These are phyloP conservation scores for sorghum (Sorghum bicolor) DNA, from an alignment of 176 grass and related monocot genomes.

Conservation along the genomic window DNA sequence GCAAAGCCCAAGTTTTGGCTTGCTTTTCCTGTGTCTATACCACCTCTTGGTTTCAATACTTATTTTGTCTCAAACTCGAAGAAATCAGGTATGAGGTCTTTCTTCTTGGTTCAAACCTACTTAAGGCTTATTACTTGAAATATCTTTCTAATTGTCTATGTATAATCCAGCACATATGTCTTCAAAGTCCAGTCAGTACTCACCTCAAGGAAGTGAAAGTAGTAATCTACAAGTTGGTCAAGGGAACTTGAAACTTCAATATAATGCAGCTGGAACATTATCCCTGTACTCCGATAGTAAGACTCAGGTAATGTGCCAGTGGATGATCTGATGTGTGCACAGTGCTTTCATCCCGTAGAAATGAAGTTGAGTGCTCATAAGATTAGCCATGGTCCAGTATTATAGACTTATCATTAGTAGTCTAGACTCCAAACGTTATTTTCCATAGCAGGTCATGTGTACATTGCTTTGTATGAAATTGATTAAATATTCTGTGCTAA, in stretches of 20 bases:
- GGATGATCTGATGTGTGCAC: not conserved
- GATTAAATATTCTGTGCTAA: conserved; percentile 24
- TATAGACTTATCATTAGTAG: not conserved
- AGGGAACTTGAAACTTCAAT: conserved; percentile 71
- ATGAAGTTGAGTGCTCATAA: conserved; percentile 11
- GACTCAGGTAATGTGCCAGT: conserved; percentile 52
- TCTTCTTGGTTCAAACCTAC: conserved; percentile 6
- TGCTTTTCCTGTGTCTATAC: conserved; percentile 70
- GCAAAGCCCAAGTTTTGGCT: conserved; percentile 86
- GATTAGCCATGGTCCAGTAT: not conserved
- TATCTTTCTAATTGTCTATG: conserved; percentile 18
- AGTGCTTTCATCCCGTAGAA: not conserved
- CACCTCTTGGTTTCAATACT: conserved; percentile 85
- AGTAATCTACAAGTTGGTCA: conserved; percentile 61
- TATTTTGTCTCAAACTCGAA: conserved; percentile 71
- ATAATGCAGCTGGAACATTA: conserved; percentile 47
- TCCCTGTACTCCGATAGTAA: conserved; percentile 61
- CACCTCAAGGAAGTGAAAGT: conserved; percentile 54
- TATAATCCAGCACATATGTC: conserved; percentile 57
- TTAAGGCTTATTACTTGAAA: not conserved
- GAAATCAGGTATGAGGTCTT: conserved; percentile 57
- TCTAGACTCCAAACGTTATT: not conserved
- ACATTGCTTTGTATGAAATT: conserved; percentile 4
- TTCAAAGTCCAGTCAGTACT: conserved; percentile 39
- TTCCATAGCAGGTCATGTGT: not conserved